Conservation (phyloP, 331 rosid species). For the Ulmus americana region DNA sequence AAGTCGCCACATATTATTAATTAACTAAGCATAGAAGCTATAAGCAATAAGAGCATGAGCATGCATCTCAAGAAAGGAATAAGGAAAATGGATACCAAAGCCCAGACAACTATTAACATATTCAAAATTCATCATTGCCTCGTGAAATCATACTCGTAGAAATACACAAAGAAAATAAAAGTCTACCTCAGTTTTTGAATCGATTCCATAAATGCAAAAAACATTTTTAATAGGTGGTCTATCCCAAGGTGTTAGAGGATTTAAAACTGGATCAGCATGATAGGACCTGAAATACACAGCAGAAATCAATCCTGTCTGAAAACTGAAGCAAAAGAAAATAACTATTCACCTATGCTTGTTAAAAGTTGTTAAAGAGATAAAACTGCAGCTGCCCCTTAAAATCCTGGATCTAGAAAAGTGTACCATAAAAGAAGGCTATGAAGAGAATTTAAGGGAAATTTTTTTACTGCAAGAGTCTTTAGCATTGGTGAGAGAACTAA, state of each 20-base stretch:
- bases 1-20: too few species aligned
- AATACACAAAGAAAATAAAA: conserved; percentile 7
- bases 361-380: background rate
- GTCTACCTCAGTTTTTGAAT: conserved; percentile 78
- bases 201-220: conserved; percentile 81
- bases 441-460: too few species aligned
- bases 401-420: background rate
- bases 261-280: conserved; percentile 70
- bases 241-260: conserved; percentile 97
- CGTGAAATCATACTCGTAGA: too few species aligned
- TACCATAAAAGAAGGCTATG: conserved; percentile 3
- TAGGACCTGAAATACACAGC: conserved; percentile 63
- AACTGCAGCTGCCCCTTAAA: conserved; percentile 4
- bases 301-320: conserved; percentile 18
- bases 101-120: too few species aligned
- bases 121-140: too few species aligned
- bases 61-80: too few species aligned
- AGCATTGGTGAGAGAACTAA: too few species aligned
- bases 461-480: too few species aligned
- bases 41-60: too few species aligned
- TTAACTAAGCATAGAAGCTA: too few species aligned
- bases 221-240: conserved; percentile 90
- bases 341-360: background rate
- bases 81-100: too few species aligned
- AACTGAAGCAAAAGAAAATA: conserved; percentile 17